These are phyloP conservation scores for Fusarium nodosum DNA, from an alignment of 2,329 filamentous ascomycete genomes.

Conservation along the genomic window DNA sequence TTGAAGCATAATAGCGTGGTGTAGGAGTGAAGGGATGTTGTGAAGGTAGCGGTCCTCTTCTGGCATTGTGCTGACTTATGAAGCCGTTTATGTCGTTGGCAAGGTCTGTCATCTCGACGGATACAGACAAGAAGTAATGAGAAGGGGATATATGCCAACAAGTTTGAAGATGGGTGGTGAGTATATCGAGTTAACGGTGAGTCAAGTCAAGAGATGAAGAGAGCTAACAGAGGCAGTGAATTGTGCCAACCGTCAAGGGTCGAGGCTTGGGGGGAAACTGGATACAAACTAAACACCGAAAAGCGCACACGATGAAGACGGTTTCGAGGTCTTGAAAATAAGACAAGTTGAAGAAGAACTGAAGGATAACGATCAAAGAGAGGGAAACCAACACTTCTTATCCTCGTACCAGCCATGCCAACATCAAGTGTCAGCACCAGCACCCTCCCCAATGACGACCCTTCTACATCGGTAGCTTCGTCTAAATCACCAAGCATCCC, in stretches of 20 bases:
- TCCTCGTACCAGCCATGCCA: conserved; percentile 5
- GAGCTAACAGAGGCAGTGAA: background rate
- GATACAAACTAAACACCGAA: background rate
- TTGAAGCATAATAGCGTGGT: conserved; percentile 28
- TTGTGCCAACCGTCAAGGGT: background rate
- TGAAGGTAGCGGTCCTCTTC: conserved; percentile 15
- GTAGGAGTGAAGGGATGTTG: conserved; percentile 5
- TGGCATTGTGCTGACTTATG: conserved; percentile 30
- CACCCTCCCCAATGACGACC: conserved; percentile 11
- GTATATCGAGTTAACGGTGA: background rate
- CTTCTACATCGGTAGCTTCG: conserved; percentile 16
- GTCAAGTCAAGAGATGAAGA: background rate
- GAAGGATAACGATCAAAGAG: background rate
- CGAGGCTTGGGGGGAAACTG: background rate
- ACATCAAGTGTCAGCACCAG: conserved; percentile 32
- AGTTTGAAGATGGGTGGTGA: background rate
- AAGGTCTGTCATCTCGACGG: conserved; percentile 25
- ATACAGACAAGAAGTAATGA: background rate
- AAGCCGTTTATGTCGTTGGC: conserved; percentile 34
- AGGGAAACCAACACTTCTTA: conserved; percentile 32
- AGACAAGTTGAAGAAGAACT: background rate
- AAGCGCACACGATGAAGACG: background rate
- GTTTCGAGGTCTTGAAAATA: background rate
- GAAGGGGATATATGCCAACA: background rate
- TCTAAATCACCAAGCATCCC: conserved; percentile 2